phyloP scores from a whole-genome alignment of 495 filamentous ascomycete genomes.

The Podospora pseudoanserina region DNA sequence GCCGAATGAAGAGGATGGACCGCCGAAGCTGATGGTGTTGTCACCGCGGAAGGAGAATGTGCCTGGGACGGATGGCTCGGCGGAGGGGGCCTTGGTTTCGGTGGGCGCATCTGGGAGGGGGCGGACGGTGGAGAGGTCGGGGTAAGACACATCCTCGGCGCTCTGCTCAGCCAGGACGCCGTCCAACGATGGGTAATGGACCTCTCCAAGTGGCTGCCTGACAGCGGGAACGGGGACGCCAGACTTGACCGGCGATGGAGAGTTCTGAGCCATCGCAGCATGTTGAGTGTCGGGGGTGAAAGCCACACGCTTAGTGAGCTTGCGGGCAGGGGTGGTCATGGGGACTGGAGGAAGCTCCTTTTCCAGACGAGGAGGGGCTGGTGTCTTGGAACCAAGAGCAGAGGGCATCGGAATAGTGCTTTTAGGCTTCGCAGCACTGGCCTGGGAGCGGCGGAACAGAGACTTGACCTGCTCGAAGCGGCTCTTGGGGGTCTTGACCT shows the following conservation, averaged over 20 bases:
- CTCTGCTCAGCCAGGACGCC: slow-evolving; percentile 26
- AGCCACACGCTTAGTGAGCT: slow-evolving; percentile 41
- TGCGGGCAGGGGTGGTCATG: slow-evolving; percentile 47
- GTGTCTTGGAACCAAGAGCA: slow-evolving; percentile 38
- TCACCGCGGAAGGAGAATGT: slow-evolving; percentile 60
- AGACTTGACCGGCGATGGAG: slow-evolving; percentile 51
- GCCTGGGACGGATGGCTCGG: slow-evolving; percentile 42
- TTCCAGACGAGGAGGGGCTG: slow-evolving; percentile 39
- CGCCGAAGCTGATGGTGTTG: slow-evolving; percentile 52
- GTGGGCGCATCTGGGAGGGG: slow-evolving; percentile 31
- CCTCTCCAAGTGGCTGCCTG: slow-evolving; percentile 30
- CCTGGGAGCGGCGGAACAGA: slow-evolving; percentile 43
- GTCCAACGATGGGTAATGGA: slow-evolving; percentile 37
- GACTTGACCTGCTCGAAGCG: slow-evolving; percentile 50
- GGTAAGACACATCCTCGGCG: slow-evolving; percentile 38
- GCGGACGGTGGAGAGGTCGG: slow-evolving; percentile 41
- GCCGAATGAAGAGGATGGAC: slow-evolving; percentile 44
- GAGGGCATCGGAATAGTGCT: slow-evolving; percentile 39
- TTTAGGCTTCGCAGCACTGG: slow-evolving; percentile 35
- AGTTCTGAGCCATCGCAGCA: slow-evolving; percentile 35
- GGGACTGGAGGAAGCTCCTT: slow-evolving; percentile 44
- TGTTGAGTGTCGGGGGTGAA: slow-evolving; percentile 48
- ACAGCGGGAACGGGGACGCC: slow-evolving; percentile 33
- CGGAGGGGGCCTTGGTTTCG: slow-evolving; percentile 24
- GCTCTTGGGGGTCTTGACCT: slow-evolving; percentile 37